Conservation (phyloP, 306 rosid species). For the Delonix regia region DNA sequence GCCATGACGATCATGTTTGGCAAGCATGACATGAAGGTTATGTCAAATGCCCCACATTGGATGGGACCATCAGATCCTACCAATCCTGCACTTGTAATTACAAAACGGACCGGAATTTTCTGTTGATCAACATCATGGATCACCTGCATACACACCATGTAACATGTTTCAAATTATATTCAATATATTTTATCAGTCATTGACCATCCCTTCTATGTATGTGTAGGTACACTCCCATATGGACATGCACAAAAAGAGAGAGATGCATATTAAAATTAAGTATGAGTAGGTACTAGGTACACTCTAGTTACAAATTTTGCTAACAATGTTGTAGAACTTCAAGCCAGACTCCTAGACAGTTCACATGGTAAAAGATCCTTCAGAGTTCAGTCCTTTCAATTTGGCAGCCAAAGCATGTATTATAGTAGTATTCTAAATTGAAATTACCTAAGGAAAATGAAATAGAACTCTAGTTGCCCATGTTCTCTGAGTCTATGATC, state of each 20-base stretch:
- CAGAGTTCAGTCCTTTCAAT: background rate
- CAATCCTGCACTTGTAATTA: conserved; percentile 85
- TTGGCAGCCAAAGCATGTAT: conserved; percentile 5
- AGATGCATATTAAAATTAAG: background rate
- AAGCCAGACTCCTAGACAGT: conserved; percentile 13
- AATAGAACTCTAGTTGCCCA: background rate
- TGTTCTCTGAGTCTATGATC: background rate
- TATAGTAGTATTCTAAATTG: background rate
- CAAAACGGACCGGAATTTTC: conserved; percentile 80
- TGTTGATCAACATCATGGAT: conserved; percentile 76
- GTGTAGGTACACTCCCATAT: background rate
- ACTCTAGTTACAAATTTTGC: background rate
- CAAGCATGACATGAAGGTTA: conserved; percentile 88
- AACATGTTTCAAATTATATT: conserved; percentile 2
- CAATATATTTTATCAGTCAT: background rate
- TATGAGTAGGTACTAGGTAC: no score
- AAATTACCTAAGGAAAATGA: background rate
- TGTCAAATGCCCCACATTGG: conserved; percentile 90
- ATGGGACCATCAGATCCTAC: conserved; percentile 92
- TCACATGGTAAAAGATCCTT: conserved; percentile 8
- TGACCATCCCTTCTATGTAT: conserved; percentile 21
- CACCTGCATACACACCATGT: conserved; percentile 24
- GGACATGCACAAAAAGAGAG: background rate
- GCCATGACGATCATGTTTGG: conserved; percentile 99
- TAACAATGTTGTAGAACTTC: conserved; percentile 1